A percentile compares a stretch with the other conserved stretches of the same genome.
Evolutionary conservation across 2,329 filamentous ascomycete genomes (phyloP).

Genomic region (Dactylellina sp.): DNA sequence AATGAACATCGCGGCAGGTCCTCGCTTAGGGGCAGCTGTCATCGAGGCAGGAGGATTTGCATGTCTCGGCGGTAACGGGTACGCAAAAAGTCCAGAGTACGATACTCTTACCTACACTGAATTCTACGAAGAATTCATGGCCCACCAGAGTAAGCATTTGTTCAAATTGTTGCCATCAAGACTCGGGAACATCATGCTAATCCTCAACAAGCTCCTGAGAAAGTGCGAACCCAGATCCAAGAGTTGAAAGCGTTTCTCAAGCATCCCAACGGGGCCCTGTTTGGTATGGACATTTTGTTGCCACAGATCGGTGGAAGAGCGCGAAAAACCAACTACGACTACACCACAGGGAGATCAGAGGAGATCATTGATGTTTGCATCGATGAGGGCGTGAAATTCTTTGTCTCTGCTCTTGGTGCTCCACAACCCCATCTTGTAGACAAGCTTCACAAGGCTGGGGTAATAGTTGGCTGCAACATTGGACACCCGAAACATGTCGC

Average conservation of each 20-base stretch:
- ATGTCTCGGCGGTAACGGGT: constrained; percentile 49
- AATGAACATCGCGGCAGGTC: constrained; percentile 52
- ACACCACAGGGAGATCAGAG: constrained; percentile 89
- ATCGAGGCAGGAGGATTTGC: constrained; percentile 45
- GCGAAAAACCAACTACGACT: constrained; percentile 93
- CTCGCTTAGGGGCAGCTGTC: constrained; percentile 44
- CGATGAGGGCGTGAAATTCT: constrained; percentile 82
- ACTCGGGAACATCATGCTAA: constrained; percentile 77
- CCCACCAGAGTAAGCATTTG: constrained; percentile 40
- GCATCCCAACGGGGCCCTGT: constrained; percentile 66
- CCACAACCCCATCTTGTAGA: constrained; percentile 80
- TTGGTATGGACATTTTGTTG: constrained; percentile 90
- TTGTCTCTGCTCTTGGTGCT: constrained; percentile 89
- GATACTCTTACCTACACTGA: constrained; percentile 28
- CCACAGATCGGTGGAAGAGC: constrained; percentile 87
- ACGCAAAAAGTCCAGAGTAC: constrained; percentile 42
- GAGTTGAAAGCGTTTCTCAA: constrained; percentile 75
- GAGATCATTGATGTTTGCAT: constrained; percentile 89
- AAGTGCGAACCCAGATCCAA: constrained; percentile 78
- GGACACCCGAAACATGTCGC: constrained; percentile 89
- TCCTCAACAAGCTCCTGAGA: constrained; percentile 31
- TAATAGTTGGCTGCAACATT: constrained; percentile 97
- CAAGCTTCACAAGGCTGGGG: constrained; percentile 79
- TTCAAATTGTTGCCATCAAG: constrained; percentile 76
- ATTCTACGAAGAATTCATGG: constrained; percentile 48